phyloP scores from a whole-genome alignment of 2,329 filamentous ascomycete species.

The Lachnellula occidentalis region DNA sequence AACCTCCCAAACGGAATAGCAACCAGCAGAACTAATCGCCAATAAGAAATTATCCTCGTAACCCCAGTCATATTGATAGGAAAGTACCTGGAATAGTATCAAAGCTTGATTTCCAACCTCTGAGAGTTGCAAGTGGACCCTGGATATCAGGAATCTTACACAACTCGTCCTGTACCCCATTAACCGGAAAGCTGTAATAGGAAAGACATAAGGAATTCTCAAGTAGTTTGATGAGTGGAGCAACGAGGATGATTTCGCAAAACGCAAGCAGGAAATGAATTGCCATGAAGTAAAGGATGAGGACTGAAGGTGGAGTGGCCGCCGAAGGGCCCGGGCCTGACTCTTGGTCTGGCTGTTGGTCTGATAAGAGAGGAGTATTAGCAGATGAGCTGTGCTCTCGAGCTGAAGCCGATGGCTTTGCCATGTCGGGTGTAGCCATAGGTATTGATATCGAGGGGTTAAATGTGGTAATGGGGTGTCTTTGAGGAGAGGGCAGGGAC shows the following conservation, averaged over 20 bases:
- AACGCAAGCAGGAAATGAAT: constrained; percentile 30
- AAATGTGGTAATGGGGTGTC: background rate
- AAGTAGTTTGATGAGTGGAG: constrained; percentile 27
- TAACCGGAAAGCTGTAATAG: constrained; percentile 23
- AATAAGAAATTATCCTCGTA: background rate
- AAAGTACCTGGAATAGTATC: constrained; percentile 27
- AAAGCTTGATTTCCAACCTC: constrained; percentile 29
- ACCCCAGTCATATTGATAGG: background rate
- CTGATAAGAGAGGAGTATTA: background rate
- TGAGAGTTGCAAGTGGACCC: constrained; percentile 23
- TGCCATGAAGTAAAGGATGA: constrained; percentile 27
- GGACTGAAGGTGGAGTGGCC: background rate
- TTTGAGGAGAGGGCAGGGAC: background rate
- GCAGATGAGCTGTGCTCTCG: background rate
- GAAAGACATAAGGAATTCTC: constrained; percentile 26
- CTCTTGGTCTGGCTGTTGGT: background rate
- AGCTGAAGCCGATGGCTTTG: background rate
- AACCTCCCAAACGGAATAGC: constrained; percentile 28
- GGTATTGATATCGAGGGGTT: background rate
- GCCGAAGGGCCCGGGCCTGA: background rate
- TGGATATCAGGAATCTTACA: constrained; percentile 29
- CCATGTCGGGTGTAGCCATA: background rate
- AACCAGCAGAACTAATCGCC: constrained; percentile 24
- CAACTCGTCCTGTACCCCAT: constrained; percentile 14
- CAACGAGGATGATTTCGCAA: constrained; percentile 27